Conservation (phyloP, 768 basidiomycete genomes). For the Leucocoprinus leucothites region DNA sequence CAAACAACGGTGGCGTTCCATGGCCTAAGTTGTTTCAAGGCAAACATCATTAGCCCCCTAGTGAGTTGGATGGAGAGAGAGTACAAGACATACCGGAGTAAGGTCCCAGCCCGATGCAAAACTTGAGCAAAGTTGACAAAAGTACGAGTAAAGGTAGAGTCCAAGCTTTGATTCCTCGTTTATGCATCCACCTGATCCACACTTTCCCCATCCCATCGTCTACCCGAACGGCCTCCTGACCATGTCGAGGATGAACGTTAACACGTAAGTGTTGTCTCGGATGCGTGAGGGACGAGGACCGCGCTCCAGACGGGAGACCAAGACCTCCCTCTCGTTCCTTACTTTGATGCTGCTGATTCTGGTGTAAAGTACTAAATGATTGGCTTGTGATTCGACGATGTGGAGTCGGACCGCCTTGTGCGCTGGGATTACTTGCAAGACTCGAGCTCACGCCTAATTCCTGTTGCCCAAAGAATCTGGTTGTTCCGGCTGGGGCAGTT, state of each 20-base stretch:
- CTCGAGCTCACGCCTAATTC: neutral
- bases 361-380: conserved; percentile 38
- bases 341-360: conserved; percentile 27
- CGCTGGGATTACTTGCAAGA: neutral
- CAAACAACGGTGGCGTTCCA: conserved; percentile 76
- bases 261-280: neutral
- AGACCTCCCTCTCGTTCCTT: conserved; percentile 13
- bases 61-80: neutral
- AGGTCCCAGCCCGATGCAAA: conserved; percentile 67
- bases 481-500: neutral
- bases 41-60: neutral
- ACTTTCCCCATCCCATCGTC: conserved; percentile 46
- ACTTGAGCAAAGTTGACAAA: conserved; percentile 57
- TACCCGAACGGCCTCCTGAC: conserved; percentile 19
- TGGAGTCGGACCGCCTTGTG: neutral
- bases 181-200: conserved; percentile 83
- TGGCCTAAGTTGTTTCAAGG: conserved; percentile 43
- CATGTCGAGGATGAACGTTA: conserved; percentile 2
- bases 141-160: conserved; percentile 56
- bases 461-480: conserved; percentile 2
- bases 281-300: conserved; percentile 1
- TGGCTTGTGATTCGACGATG: conserved; percentile 4
- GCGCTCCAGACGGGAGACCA: conserved; percentile 7
- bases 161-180: conserved; percentile 54
- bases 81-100: conserved; percentile 69